These are phyloP conservation scores for Plectosphaerella cucumerina DNA, from an alignment of 2,329 filamentous ascomycete species.

Conservation along the genomic window DNA sequence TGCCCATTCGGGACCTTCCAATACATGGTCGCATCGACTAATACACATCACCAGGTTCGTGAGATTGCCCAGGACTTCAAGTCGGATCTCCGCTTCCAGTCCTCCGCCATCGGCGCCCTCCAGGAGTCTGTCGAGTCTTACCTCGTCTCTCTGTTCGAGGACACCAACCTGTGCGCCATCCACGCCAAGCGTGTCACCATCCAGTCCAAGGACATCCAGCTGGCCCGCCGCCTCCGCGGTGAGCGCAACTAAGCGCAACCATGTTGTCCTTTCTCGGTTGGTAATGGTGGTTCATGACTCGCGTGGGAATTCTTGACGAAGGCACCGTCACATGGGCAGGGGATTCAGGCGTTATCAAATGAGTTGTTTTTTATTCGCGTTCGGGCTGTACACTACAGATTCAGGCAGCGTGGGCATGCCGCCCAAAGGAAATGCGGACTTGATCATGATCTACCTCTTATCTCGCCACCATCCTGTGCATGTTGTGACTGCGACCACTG, in stretches of 20 bases:
- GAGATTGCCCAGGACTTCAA: slow-evolving; percentile 97
- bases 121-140: slow-evolving; percentile 99
- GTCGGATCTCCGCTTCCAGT: slow-evolving; percentile 95
- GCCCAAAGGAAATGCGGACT: slow-evolving; percentile 26
- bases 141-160: slow-evolving; percentile 96
- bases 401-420: slow-evolving; percentile 27
- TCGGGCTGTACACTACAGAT: slow-evolving; percentile 39
- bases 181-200: slow-evolving; percentile 99
- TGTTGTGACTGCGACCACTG: not conserved
- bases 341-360: slow-evolving; percentile 41
- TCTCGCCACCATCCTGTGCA: slow-evolving; percentile 14
- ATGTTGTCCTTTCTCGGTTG: slow-evolving; percentile 18
- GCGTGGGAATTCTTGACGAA: slow-evolving; percentile 35
- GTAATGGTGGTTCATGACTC: slow-evolving; percentile 34
- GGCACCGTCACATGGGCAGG: slow-evolving; percentile 22
- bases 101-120: slow-evolving; percentile 91
- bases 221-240: slow-evolving; percentile 90
- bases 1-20: not conserved
- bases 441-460: slow-evolving; percentile 22
- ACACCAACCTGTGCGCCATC: slow-evolving; percentile 97
- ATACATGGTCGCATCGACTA: not conserved
- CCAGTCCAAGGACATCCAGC: slow-evolving; percentile 95
- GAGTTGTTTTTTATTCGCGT: slow-evolving; percentile 33
- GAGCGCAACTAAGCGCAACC: slow-evolving; percentile 69
- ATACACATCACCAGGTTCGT: slow-evolving; percentile 54